Conservation (phyloP, 2,329 filamentous ascomycete species). For the Colletotrichum caudatum region DNA sequence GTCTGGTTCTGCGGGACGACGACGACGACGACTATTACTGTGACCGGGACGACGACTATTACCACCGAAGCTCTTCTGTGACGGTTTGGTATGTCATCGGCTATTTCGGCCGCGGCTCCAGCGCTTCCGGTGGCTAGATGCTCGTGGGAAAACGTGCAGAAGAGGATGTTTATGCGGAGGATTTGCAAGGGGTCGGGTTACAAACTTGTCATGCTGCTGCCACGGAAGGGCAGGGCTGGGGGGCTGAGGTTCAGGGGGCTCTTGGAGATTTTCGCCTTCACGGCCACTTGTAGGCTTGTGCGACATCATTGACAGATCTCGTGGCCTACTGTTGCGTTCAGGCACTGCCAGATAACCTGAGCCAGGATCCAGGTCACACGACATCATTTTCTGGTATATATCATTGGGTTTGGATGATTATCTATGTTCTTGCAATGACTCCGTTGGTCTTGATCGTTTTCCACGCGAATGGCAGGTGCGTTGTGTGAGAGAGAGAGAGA, state of each 20-base stretch:
- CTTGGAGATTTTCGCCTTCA: background rate
- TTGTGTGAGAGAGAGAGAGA: too few relatives aligned
- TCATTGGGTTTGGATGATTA: too few relatives aligned
- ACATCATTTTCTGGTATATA: too few relatives aligned
- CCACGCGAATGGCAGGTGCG: too few relatives aligned
- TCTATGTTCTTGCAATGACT: too few relatives aligned
- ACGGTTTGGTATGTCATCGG: background rate
- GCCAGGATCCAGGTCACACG: background rate
- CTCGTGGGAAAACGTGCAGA: background rate
- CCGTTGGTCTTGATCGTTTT: too few relatives aligned
- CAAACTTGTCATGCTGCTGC: background rate
- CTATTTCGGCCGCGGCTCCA: background rate
- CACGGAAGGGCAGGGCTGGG: background rate
- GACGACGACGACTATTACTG: too few relatives aligned
- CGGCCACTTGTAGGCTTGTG: background rate
- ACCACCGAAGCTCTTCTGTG: too few relatives aligned
- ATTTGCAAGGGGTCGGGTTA: background rate
- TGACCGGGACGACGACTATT: background rate
- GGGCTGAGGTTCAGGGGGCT: background rate
- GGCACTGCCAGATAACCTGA: background rate
- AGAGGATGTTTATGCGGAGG: background rate
- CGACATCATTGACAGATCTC: background rate
- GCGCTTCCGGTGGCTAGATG: background rate
- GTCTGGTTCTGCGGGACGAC: background rate
- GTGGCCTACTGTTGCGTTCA: background rate